Base-by-base conservation (phyloP, 176 grass and related monocot species). In the Eremochloa ophiuroides region DNA sequence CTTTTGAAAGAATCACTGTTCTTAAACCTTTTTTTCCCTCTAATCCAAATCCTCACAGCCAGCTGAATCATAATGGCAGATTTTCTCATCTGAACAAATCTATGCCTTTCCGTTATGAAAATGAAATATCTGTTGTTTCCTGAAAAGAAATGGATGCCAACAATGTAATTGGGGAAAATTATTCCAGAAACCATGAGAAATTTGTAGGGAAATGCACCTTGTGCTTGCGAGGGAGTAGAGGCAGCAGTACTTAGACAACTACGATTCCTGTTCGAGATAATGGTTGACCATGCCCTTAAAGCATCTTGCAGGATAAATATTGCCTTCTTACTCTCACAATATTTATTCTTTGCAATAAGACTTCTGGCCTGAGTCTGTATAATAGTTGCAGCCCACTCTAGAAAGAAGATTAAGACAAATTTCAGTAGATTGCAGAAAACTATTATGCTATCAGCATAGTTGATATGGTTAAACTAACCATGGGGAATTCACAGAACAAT, bases 11-110 rank as follows among this genome's bases (percentile, higher is more conserved):
- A 26, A 47, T 72, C 41, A 64, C 47, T 76, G 51, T 38, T 62
- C 9, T 58, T 47, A 25, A 22, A 74, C 20, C 78, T 62, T 41
- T 84, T 82, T 75, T 64, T 92, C 35, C 22, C 20, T 62, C 40
- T 39, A 34, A 92, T 77, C 90, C 83, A 89, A 73, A 85, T 69
- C 76, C 86, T 88, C 60, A 86, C 69, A 62, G 83, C 75, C 17
- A 27, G 55, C 76, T 92, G 90, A 83, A 89, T 89, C 23, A 77
- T 60, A 39, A 76, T 43, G 17, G 82, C 70, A 76, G 76, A 89
- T 77, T 70, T 86, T 83, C 74, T 92, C 77, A 86, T 89, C 38
- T 35, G 83, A 47, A 92, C 69, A 89, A 89, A 92, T 72, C 34
- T 73, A 67, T 78, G 80, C 67, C 90, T 89, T 77, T 92, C 90